phyloP scores from a whole-genome alignment of 1,284 basidiomycete species.

The Tranzscheliella williamsii region DNA sequence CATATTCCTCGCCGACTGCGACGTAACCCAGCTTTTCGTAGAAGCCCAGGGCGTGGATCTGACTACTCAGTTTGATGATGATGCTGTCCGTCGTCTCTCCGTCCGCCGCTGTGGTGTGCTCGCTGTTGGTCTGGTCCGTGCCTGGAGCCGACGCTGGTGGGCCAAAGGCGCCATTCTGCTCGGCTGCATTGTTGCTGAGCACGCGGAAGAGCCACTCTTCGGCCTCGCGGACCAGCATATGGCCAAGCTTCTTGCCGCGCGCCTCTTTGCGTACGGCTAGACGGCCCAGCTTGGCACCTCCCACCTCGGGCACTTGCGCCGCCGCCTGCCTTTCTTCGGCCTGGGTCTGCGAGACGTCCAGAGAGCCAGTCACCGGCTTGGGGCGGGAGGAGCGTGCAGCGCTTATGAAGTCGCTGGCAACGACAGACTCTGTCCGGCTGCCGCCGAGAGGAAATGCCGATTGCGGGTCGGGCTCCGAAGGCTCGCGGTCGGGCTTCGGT shows the following conservation, averaged over 20 bases:
- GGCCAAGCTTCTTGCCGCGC: conserved; percentile 29
- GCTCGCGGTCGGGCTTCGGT: conserved; percentile 21
- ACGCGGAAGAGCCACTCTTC: conserved; percentile 17
- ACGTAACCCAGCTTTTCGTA: conserved; percentile 33
- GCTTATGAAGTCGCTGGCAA: conserved; percentile 26
- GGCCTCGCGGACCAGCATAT: conserved; percentile 17
- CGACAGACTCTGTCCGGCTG: conserved; percentile 15
- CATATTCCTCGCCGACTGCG: conserved; percentile 27
- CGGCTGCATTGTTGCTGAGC: conserved; percentile 4
- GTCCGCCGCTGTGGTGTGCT: background rate
- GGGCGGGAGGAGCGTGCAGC: conserved; percentile 12
- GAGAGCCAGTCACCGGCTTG: background rate
- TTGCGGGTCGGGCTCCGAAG: conserved; percentile 5
- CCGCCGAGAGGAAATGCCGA: conserved; percentile 24
- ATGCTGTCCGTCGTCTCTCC: conserved; percentile 22
- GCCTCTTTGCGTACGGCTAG: conserved; percentile 29
- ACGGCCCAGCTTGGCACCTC: conserved; percentile 32
- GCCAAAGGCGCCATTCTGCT: conserved; percentile 22
- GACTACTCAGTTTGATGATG: conserved; percentile 41
- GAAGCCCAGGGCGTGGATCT: conserved; percentile 27
- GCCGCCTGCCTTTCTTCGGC: conserved; percentile 18
- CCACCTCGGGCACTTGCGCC: conserved; percentile 4
- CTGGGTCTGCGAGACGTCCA: conserved; percentile 18
- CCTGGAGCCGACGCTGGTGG: conserved; percentile 6
- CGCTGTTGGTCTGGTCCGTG: background rate